phyloP scores from a whole-genome alignment of 2,329 filamentous ascomycete species.

The Ilyonectria destructans region DNA sequence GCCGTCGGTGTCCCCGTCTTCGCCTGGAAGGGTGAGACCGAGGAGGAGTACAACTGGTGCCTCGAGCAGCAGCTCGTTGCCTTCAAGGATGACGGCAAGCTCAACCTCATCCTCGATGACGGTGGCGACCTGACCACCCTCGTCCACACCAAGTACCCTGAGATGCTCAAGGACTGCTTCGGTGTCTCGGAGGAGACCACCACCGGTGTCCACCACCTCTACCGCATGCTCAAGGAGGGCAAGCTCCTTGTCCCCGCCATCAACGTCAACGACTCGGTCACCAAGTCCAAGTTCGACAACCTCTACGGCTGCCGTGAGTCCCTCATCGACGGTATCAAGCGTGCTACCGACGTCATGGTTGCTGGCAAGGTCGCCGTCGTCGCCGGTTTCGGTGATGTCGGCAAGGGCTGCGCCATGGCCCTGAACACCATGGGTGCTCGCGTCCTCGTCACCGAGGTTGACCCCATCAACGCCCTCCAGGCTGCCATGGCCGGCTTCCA shows the following conservation, averaged over 20 bases:
- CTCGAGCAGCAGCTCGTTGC: constrained; percentile 97
- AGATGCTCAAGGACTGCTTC: constrained; percentile 98
- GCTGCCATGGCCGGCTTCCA: constrained; percentile 97
- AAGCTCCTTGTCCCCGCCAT: constrained; percentile 93
- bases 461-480: constrained; percentile 99
- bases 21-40: constrained; percentile 90
- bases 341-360: constrained; percentile 99
- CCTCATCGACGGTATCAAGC: constrained; percentile 99
- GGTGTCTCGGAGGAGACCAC: constrained; percentile 99
- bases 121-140: constrained; percentile 97
- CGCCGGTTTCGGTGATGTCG: constrained; percentile 98
- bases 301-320: constrained; percentile 99
- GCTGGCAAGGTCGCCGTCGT: constrained; percentile 98
- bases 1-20: constrained; percentile 91
- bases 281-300: constrained; percentile 99
- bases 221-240: constrained; percentile 95
- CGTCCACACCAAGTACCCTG: constrained; percentile 98
- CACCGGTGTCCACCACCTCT: constrained; percentile 99
- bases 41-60: constrained; percentile 99
- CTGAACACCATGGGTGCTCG: constrained; percentile 98
- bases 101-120: constrained; percentile 99
- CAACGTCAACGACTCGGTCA: constrained; percentile 99
- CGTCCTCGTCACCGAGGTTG: constrained; percentile 96
- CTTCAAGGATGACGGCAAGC: constrained; percentile 96
- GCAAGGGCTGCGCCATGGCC: constrained; percentile 97